Percentiles rank a stretch among this genome's conserved stretches.
These are phyloP conservation scores for Nannochloropsis salina DNA, from an alignment of 108 stramenopile genomes.

Conservation along the genomic window DNA sequence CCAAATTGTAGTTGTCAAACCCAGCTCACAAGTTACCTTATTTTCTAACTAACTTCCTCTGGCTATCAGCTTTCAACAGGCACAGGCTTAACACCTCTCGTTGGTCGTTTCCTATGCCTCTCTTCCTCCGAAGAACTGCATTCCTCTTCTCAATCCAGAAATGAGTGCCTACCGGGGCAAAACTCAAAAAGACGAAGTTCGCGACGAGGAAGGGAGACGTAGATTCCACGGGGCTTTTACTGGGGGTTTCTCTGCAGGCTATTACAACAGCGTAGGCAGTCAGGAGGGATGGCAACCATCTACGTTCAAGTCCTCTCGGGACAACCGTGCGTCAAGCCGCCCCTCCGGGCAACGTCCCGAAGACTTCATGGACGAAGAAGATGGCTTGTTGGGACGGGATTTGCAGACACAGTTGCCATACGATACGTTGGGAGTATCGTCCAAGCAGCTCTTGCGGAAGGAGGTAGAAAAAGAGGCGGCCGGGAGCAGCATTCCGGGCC, in stretches of 20 bases:
- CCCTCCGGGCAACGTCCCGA: constrained; percentile 44
- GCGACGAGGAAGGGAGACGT: constrained; percentile 38
- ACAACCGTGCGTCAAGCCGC: constrained; percentile 45
- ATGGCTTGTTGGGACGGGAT: constrained; percentile 48
- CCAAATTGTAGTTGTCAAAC: too few relatives aligned
- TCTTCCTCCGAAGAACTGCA: too few relatives aligned
- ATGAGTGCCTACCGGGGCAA: constrained; percentile 4
- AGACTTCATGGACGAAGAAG: constrained; percentile 59
- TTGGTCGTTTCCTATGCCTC: too few relatives aligned
- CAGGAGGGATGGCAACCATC: constrained; percentile 72
- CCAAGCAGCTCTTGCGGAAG: constrained; percentile 35
- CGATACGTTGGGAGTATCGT: constrained; percentile 45
- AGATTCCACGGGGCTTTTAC: constrained; percentile 64
- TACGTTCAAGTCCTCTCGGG: constrained; percentile 45
- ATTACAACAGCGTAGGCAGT: constrained; percentile 72
- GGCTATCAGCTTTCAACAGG: too few relatives aligned
- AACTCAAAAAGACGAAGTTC: constrained; percentile 20
- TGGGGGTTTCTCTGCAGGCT: constrained; percentile 76
- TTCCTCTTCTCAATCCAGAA: too few relatives aligned
- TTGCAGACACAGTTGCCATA: constrained; percentile 35
- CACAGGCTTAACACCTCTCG: too few relatives aligned
- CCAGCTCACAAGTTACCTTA: too few relatives aligned
- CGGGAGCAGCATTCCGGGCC: constrained; percentile 49
- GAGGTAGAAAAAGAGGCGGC: constrained; percentile 35
- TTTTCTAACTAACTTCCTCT: too few relatives aligned